Evolutionary conservation across 768 basidiomycete species (phyloP), one percentile per base, ranked within the genome.

Genomic region (Kwoniella dejecticola): DNA sequence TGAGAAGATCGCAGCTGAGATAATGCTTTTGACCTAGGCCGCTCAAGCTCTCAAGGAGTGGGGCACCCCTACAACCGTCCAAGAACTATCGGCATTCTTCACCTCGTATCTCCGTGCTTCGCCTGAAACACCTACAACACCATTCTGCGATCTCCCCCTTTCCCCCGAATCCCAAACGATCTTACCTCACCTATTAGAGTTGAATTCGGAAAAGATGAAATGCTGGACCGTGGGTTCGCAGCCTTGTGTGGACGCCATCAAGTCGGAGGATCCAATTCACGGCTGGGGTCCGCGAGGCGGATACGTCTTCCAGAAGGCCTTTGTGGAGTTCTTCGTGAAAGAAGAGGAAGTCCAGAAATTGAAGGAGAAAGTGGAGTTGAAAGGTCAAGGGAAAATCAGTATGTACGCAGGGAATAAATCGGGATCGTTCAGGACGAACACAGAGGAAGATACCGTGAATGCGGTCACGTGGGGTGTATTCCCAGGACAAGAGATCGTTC

Each of bases 401-500:
- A 94, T 86, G 77, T 90, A 93, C 76, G 94, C 95, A 0, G 89
- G 84, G 8, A 90, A 93, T 73, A 79, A 17, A 7, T 44, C 91
- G 89, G 93, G 90, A 26, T 88, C 91, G 49, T 86, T 83, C 62
- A 81, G 83, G 66, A 91, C 86, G 12, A 98, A 96, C 75, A 85
- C 95, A 23, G 82, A 84, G 1, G 85, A 88, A 46, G 86, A 85
- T 31, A 88, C 86, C 13, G 85, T 90, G 57, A 97, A 97, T 77
- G 94, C 93, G 0, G 96, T 99, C 6, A 99, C 96, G 1, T 99
- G 96, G 96, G 96, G 94, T 57, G 88, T 98, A 5, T 99, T 99
- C 78, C 91, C 93, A 0, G 96, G 91, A 0, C 90, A 96, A 75
- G 96, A 99, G 79, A 88, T 99, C 46, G 85, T 88, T 1, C 95